Conservation (phyloP, 2,329 filamentous ascomycete genomes). For the Alternaria panax region DNA sequence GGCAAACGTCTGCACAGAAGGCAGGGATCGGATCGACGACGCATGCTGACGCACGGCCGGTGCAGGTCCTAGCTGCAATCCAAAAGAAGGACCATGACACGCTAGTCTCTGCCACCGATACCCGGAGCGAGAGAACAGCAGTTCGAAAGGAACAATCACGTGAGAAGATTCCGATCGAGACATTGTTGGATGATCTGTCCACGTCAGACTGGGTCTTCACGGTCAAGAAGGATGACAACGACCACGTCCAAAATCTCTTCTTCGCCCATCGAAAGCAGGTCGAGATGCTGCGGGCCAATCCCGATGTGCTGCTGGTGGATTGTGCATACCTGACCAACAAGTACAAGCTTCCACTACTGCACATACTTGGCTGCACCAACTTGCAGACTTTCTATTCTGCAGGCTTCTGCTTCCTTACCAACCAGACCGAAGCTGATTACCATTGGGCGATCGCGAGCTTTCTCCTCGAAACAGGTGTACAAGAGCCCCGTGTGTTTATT, state of each 20-base stretch:
- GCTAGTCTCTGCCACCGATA: conserved; percentile 17
- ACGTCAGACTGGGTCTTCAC: conserved; percentile 18
- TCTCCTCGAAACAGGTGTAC: conserved; percentile 19
- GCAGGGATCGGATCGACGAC: conserved; percentile 17
- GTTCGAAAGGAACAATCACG: conserved; percentile 15
- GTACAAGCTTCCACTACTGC: conserved; percentile 18
- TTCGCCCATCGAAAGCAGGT: conserved; percentile 19
- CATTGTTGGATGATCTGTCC: conserved; percentile 19
- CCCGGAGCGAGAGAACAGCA: conserved; percentile 16
- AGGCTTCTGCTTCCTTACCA: conserved; percentile 22
- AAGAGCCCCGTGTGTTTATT: conserved; percentile 19
- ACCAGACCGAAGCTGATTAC: conserved; percentile 17
- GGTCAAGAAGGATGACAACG: conserved; percentile 19
- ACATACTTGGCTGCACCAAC: conserved; percentile 20
- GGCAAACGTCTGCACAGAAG: conserved; percentile 18
- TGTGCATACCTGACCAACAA: conserved; percentile 21
- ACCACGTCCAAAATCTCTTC: conserved; percentile 20
- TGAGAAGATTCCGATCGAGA: conserved; percentile 17
- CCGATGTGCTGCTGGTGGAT: conserved; percentile 20
- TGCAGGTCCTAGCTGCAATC: conserved; percentile 18
- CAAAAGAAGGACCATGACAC: conserved; percentile 16
- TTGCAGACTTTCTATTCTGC: conserved; percentile 24
- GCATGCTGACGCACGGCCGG: conserved; percentile 13
- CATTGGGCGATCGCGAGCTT: conserved; percentile 19
- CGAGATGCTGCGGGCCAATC: conserved; percentile 18